Base-by-base conservation (phyloP, 2,329 filamentous ascomycete genomes). In the Fusarium chuoi region DNA sequence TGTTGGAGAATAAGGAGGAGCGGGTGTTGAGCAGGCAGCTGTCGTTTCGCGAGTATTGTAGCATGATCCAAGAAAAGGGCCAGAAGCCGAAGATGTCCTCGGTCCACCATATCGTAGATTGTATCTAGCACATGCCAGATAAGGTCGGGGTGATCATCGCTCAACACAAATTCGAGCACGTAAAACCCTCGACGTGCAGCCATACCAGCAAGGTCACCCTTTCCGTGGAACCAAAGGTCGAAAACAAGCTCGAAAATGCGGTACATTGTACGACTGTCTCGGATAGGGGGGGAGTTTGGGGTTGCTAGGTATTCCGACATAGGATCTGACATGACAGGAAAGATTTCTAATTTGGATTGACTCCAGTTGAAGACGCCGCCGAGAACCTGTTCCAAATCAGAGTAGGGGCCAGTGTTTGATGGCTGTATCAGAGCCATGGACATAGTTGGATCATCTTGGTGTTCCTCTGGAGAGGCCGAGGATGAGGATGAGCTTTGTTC, bases 231-330 rank as follows among this genome's bases (percentile, higher is more conserved):
- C 81, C 81, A 83, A 17, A 83, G 74, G 63, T 82, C 82, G 52
- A 82, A 83, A 28, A 81, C 81, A 22, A 83, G 75, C 65, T 83
- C 82, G 60, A 83, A 83, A 3, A 81, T 83, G 57, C 82, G 80
- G 59, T 83, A 83, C 82, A 83, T 83, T 52, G 82, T 83, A 38
- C 82, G 82, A 56, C 82, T 83, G 61, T 83, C 82, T 62, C 82
- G 80, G 17, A 82, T 81, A 30, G 80, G 82, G 15, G 81, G 81
- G 15, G 77, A 78, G 36, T 81, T 81, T 18, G 81, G 82, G 36
- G 77, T 78, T 11, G 80, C 81, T 13, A 83, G 74, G 49, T 83
- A 83, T 41, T 72, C 75, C 6, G 80, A 81, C 82, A 83, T 83
- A 60, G 82, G 79, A 65, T 83, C 82, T n/a, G 76, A 70, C 30